Evolutionary conservation across 1,284 basidiomycete genomes (phyloP).

Genomic region (Irpex sp.): DNA sequence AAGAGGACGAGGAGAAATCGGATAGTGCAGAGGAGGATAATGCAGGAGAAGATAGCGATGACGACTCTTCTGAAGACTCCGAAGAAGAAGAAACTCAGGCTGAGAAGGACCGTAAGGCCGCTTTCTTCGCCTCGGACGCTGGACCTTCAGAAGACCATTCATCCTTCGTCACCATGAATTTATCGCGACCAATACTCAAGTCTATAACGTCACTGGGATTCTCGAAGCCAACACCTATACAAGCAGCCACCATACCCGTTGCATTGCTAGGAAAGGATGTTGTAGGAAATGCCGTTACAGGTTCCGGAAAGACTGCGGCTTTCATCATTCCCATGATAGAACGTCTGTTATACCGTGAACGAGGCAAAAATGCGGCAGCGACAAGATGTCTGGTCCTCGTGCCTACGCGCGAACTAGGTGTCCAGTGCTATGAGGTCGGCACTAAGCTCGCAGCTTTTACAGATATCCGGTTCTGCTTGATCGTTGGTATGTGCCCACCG

Average conservation of each 20-base stretch:
- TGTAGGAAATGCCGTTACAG: slow-evolving; percentile 93
- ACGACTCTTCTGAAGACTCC: slow-evolving; percentile 42
- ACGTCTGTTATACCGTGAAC: slow-evolving; percentile 85
- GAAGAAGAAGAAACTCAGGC: slow-evolving; percentile 69
- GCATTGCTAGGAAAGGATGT: slow-evolving; percentile 93
- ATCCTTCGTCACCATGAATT: slow-evolving; percentile 84
- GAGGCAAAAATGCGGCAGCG: slow-evolving; percentile 81
- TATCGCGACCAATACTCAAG: slow-evolving; percentile 87
- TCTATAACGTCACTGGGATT: slow-evolving; percentile 83
- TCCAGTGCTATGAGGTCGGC: slow-evolving; percentile 92
- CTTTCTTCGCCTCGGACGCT: slow-evolving; percentile 76
- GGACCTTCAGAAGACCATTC: slow-evolving; percentile 43
- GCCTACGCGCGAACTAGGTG: slow-evolving; percentile 91
- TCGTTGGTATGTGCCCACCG: slow-evolving; percentile 67
- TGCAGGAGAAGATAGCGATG: slow-evolving; percentile 31
- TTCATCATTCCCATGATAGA: slow-evolving; percentile 95
- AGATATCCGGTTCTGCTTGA: slow-evolving; percentile 84
- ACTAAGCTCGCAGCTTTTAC: slow-evolving; percentile 83
- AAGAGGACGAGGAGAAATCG: slow-evolving; percentile 34
- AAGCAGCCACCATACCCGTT: slow-evolving; percentile 89
- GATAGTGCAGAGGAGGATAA: slow-evolving; percentile 37
- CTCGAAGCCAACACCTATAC: slow-evolving; percentile 90
- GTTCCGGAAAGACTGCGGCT: slow-evolving; percentile 95
- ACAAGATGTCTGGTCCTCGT: slow-evolving; percentile 92
- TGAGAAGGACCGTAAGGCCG: slow-evolving; percentile 77